Conservation (phyloP, 805 yeast species). For the Zygosaccharomyces lentus region DNA sequence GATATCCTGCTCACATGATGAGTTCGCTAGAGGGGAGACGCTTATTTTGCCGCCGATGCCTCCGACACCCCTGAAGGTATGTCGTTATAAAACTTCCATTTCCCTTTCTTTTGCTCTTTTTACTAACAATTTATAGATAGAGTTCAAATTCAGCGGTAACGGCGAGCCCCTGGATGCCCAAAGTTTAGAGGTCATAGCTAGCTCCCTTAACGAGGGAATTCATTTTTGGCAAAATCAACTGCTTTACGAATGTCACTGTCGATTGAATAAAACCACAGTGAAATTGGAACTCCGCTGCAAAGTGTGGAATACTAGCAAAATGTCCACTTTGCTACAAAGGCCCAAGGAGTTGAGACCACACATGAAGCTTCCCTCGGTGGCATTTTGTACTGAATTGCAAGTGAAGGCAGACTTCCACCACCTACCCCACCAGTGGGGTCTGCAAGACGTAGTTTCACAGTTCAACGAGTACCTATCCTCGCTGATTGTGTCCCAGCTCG, state of each 20-base stretch:
- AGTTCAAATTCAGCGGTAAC: conserved; percentile 1
- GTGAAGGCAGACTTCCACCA: conserved; percentile 5
- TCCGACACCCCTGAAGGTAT: conserved; percentile 12
- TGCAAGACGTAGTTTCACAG: conserved; percentile 10
- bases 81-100: neutral
- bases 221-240: conserved; percentile 12
- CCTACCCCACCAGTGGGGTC: neutral
- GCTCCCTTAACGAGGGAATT: neutral
- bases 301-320: conserved; percentile 15
- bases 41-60: conserved; percentile 16
- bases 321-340: conserved; percentile 11
- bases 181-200: neutral
- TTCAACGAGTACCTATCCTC: conserved; percentile 29
- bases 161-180: neutral
- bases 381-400: conserved; percentile 5
- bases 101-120: neutral
- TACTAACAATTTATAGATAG: conserved; percentile 4
- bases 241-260: conserved; percentile 4
- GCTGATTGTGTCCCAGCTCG: conserved; percentile 33
- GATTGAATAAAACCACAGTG: neutral
- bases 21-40: neutral
- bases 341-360: conserved; percentile 13
- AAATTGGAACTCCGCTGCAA: conserved; percentile 11
- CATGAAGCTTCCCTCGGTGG: conserved; percentile 6
- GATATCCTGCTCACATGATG: conserved; percentile 1